phyloP scores from a whole-genome alignment of 768 basidiomycete genomes.

The Russula brevipes region DNA sequence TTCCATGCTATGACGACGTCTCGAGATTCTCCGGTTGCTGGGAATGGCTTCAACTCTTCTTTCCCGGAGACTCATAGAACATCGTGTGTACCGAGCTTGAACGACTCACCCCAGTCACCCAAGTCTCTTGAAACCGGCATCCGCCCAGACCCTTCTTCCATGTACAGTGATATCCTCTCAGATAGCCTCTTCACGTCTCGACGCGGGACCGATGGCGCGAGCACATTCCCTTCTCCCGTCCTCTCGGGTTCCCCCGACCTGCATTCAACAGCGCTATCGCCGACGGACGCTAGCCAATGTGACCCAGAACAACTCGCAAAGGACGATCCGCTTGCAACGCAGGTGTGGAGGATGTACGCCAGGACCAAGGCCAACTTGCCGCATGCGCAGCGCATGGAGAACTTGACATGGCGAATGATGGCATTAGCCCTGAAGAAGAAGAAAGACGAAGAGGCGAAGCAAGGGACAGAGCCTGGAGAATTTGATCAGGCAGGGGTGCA shows the following conservation, averaged over 20 bases:
- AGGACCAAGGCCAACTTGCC: constrained; percentile 85
- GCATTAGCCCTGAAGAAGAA: constrained; percentile 88
- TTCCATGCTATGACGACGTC: constrained; percentile 19
- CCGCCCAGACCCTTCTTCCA: constrained; percentile 28
- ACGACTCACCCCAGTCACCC: constrained; percentile 19
- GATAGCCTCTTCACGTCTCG: constrained; percentile 51
- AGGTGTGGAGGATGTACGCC: constrained; percentile 97
- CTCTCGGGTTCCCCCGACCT: constrained; percentile 67
- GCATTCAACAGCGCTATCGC: constrained; percentile 39
- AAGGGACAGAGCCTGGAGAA: constrained; percentile 13
- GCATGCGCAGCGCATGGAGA: constrained; percentile 95
- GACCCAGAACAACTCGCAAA: constrained; percentile 66
- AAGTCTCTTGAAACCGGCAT: constrained; percentile 1
- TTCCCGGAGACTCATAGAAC: constrained; percentile 30
- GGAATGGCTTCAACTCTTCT: constrained; percentile 28
- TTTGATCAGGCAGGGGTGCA: constrained; percentile 22
- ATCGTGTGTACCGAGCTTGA: constrained; percentile 14
- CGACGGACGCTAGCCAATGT: constrained; percentile 33
- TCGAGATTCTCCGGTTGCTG: constrained; percentile 8
- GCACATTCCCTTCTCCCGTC: constrained; percentile 59
- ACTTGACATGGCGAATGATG: constrained; percentile 99
- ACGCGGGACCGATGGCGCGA: constrained; percentile 40
- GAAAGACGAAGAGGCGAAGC: constrained; percentile 61
- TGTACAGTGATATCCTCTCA: constrained; percentile 52
- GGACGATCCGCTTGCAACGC: constrained; percentile 88